These are phyloP conservation scores for Cercophora newfieldiana DNA, from an alignment of 495 filamentous ascomycete genomes.

Conservation along the genomic window DNA sequence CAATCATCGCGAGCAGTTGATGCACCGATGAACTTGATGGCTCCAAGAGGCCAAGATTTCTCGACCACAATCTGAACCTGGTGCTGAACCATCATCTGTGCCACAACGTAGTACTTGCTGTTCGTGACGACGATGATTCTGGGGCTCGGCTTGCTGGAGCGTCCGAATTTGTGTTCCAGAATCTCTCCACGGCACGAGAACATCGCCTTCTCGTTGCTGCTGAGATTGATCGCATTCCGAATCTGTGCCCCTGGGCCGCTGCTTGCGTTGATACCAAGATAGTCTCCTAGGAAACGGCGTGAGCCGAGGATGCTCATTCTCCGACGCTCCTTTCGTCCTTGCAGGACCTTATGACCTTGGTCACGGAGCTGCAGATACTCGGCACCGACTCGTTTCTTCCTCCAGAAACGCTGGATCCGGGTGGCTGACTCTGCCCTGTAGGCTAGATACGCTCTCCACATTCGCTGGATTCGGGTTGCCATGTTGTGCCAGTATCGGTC, in stretches of 20 bases:
- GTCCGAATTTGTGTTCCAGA: conserved; percentile 88
- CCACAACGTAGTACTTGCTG: conserved; percentile 81
- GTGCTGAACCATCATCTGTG: conserved; percentile 78
- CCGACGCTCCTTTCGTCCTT: conserved; percentile 84
- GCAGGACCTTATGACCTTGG: conserved; percentile 81
- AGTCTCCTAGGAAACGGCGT: conserved; percentile 92
- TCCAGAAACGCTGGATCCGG: conserved; percentile 93
- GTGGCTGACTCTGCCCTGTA: conserved; percentile 92
- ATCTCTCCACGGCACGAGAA: conserved; percentile 92
- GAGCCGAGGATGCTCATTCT: conserved; percentile 88
- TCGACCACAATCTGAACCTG: conserved; percentile 80
- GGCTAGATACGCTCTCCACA: conserved; percentile 93
- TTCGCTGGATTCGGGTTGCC: conserved; percentile 95
- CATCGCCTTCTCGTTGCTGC: conserved; percentile 67
- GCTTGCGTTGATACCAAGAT: conserved; percentile 79
- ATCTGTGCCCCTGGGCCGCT: conserved; percentile 83
- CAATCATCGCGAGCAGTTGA: conserved; percentile 89
- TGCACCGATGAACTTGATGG: conserved; percentile 80
- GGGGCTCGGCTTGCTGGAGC: conserved; percentile 89
- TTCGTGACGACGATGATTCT: conserved; percentile 83
- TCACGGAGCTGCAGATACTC: conserved; percentile 88
- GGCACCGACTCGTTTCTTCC: conserved; percentile 81
- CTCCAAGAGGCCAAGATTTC: conserved; percentile 74
- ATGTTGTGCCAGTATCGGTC: conserved; percentile 99
- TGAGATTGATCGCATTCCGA: conserved; percentile 62